A percentile compares a stretch with the other conserved stretches of the same genome.
phyloP scores from a whole-genome alignment of 2,329 filamentous ascomycete species.

The Ascochyta koolunga region DNA sequence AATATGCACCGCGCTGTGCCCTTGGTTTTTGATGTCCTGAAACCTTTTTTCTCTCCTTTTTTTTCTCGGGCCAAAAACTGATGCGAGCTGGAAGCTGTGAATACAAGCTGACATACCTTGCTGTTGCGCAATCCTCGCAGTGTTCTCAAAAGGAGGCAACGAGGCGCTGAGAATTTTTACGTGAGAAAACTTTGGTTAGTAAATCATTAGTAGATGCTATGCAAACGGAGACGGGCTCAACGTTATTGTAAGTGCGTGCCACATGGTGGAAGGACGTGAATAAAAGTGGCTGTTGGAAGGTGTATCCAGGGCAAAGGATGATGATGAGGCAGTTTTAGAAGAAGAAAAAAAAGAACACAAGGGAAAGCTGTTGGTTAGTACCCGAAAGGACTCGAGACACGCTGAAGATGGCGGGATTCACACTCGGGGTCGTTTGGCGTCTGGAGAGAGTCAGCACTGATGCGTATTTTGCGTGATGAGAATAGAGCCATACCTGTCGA shows the following conservation, averaged over 20 bases:
- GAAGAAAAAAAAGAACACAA: not conserved
- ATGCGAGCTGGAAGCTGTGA: not conserved
- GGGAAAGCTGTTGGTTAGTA: constrained; percentile 30
- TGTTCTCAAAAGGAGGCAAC: not conserved
- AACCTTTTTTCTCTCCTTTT: not conserved
- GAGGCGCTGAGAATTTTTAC: not conserved
- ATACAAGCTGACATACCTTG: constrained; percentile 13
- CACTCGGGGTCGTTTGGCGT: constrained; percentile 41
- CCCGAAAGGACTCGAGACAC: constrained; percentile 8
- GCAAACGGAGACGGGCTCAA: not conserved
- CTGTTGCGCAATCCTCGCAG: constrained; percentile 1
- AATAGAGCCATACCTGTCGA: constrained; percentile 32
- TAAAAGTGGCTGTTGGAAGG: not conserved
- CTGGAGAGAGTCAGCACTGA: constrained; percentile 26
- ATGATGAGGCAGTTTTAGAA: not conserved
- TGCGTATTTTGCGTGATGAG: constrained; percentile 1
- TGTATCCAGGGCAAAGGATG: not conserved
- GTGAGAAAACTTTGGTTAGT: constrained; percentile 8
- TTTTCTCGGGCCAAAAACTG: not conserved
- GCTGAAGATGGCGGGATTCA: constrained; percentile 34
- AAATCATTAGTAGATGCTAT: constrained; percentile 11
- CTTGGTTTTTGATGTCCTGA: not conserved
- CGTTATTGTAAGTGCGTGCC: not conserved
- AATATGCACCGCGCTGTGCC: not conserved
- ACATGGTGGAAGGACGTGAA: not conserved